phyloP scores from a whole-genome alignment of 176 grass and related monocot genomes.

The Dendrocalamus sinicus region DNA sequence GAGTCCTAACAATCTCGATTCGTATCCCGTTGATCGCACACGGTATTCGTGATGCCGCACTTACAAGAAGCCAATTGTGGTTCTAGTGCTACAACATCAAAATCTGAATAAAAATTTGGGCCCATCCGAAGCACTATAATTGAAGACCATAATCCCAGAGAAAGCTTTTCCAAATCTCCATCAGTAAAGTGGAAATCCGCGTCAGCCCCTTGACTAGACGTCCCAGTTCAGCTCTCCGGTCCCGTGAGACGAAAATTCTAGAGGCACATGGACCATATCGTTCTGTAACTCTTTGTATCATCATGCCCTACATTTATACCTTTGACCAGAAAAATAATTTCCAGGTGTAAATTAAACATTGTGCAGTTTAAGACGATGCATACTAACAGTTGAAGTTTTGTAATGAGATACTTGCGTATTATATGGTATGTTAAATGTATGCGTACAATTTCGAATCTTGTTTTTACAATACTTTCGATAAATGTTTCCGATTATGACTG shows the following conservation, averaged over 20 bases:
- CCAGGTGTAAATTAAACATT: background rate
- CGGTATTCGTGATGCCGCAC: background rate
- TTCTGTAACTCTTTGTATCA: background rate
- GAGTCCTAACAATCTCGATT: too few species aligned
- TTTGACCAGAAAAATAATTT: background rate
- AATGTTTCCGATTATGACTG: background rate
- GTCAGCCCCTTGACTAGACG: slow-evolving; percentile 25
- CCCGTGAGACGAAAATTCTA: background rate
- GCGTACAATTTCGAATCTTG: background rate
- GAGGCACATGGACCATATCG: background rate
- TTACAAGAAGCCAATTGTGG: background rate
- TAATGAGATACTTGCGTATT: background rate
- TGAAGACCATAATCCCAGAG: slow-evolving; percentile 30
- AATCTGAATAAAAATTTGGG: background rate
- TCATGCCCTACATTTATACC: background rate
- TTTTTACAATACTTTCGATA: background rate
- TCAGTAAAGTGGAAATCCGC: slow-evolving; percentile 38
- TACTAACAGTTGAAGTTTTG: background rate
- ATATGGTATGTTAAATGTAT: background rate
- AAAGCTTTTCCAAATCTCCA: slow-evolving; percentile 37
- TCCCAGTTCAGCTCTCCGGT: background rate
- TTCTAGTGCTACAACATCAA: slow-evolving; percentile 9
- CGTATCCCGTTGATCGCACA: background rate
- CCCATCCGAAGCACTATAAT: slow-evolving; percentile 25
- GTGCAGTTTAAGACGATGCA: background rate